Evolutionary conservation across 1,284 basidiomycete genomes (phyloP), one percentile per base, ranked within the genome.

Genomic region (Xerocomus nothofagi): DNA sequence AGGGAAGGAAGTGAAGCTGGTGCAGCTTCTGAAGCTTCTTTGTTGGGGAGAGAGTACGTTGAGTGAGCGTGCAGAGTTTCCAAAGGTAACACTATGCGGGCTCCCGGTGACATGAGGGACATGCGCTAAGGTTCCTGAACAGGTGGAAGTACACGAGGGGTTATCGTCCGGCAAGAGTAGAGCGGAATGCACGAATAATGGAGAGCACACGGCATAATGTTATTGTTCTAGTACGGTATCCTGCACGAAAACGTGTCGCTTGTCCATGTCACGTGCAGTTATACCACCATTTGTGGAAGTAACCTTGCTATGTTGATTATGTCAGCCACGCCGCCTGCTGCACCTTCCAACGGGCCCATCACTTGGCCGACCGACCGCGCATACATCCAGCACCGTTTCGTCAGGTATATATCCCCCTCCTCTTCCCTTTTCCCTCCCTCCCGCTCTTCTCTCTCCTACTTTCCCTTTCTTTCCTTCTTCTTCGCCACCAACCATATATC

Each of bases 1-100:
- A 62, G 92, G 93, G 0, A 88, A 88, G 65, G 91, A 96, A 63
- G 91, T 94, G 39, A 98, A 96, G 72, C 73, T 98, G 39, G 83
- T 88, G 14, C 86, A 84, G n/a, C 69, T 99, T 58, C 73, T 98
- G 65, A 85, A 88, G 69, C 75, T 98, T 61, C 77, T 96, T 62
- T 82, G 78, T 33, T 98, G 92, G 91, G 94, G 93, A 3, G 93
- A 98, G 71, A 78, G 78, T 43, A 73, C 90, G 74, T 70, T 98
- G 55, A 80, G 81, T 44, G 86, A 91, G 60, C 78, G 79, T 51
- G 84, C 82, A 1, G 86, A 88, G 30, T 88, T 88, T 71, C 88
- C 88, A 8, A 83, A 81, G 78, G 81, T 86, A 60, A 71, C n/a
- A 39, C 31, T 40, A 29, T 36, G 51, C 24, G 27, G 31, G 27